Evolutionary conservation across 331 rosid species (phyloP).

Genomic region (Quercus lobata): DNA sequence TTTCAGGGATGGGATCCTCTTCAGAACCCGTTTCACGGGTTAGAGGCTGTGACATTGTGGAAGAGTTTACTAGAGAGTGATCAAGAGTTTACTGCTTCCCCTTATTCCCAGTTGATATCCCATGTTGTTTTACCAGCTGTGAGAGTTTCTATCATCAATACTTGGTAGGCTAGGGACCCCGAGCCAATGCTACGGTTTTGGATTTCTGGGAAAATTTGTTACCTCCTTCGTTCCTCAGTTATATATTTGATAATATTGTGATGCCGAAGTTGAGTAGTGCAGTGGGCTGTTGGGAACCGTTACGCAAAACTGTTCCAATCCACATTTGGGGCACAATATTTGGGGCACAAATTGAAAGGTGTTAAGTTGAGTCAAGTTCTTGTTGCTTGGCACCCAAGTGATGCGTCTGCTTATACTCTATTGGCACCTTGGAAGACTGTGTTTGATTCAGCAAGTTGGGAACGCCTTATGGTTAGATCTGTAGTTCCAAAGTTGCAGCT

Average conservation of each 20-base stretch:
- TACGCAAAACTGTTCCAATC: slow-evolving; percentile 81
- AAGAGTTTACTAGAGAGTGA: slow-evolving; percentile 49
- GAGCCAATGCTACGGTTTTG: slow-evolving; percentile 82
- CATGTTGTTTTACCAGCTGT: slow-evolving; percentile 89
- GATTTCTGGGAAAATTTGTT: slow-evolving; percentile 80
- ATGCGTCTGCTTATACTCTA: slow-evolving; percentile 76
- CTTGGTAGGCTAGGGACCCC: slow-evolving; percentile 93
- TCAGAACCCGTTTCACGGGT: slow-evolving; percentile 61
- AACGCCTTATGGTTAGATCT: slow-evolving; percentile 77
- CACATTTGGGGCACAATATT: slow-evolving; percentile 82
- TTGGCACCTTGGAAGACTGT: slow-evolving; percentile 87
- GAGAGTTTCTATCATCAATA: slow-evolving; percentile 72
- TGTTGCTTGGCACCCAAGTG: slow-evolving; percentile 97
- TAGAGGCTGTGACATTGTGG: slow-evolving; percentile 65
- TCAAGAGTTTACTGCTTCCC: slow-evolving; percentile 33
- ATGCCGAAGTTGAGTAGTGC: slow-evolving; percentile 77
- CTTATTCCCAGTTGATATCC: slow-evolving; percentile 69
- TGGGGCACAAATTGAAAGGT: slow-evolving; percentile 75
- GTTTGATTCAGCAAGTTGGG: slow-evolving; percentile 82
- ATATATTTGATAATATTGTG: slow-evolving; percentile 63
- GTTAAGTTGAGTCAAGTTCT: slow-evolving; percentile 75
- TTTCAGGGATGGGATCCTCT: slow-evolving; percentile 98
- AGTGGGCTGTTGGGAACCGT: slow-evolving; percentile 90
- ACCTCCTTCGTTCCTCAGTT: slow-evolving; percentile 56
- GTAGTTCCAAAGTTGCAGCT: slow-evolving; percentile 85